A percentile compares a stretch with the other conserved stretches of the same genome.
Conservation (phyloP, 23 red algal species). For the Rhodosorus marinus region DNA sequence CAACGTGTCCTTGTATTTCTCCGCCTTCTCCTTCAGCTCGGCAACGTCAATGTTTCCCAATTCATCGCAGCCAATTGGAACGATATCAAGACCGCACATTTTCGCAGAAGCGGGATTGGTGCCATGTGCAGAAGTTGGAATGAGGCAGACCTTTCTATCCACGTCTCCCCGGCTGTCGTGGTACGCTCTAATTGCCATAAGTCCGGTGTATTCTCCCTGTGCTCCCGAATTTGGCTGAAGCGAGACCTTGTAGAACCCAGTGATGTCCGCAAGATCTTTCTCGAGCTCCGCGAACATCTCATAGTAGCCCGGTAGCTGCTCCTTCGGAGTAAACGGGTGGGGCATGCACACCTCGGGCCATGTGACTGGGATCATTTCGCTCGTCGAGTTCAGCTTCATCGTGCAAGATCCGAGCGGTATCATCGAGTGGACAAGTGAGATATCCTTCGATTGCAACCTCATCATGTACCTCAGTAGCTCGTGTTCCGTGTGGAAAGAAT, state of each 20-base stretch:
- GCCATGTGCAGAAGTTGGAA: constrained; percentile 85
- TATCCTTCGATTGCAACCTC: constrained; percentile 49
- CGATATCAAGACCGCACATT: constrained; percentile 91
- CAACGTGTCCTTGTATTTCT: constrained; percentile 77
- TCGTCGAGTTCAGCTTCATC: constrained; percentile 96
- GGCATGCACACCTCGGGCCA: constrained; percentile 80
- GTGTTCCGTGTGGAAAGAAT: constrained; percentile 89
- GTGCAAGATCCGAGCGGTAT: constrained; percentile 96
- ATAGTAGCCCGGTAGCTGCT: constrained; percentile 80
- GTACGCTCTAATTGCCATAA: constrained; percentile 77
- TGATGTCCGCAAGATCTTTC: constrained; percentile 75
- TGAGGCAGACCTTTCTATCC: constrained; percentile 92
- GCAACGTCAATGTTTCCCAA: constrained; percentile 79
- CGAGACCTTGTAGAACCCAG: constrained; percentile 69
- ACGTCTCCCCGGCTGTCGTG: constrained; percentile 68
- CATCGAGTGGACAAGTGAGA: constrained; percentile 95
- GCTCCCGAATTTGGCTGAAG: constrained; percentile 97
- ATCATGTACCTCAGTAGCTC: constrained; percentile 92
- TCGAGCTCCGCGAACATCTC: constrained; percentile 79
- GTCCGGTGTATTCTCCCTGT: constrained; percentile 87
- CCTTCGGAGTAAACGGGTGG: constrained; percentile 86
- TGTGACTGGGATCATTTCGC: constrained; percentile 83
- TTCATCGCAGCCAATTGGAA: constrained; percentile 62
- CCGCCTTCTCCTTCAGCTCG: constrained; percentile 81
- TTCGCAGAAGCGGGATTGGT: constrained; percentile 86